A percentile compares a stretch with the other conserved stretches of the same genome.
Conservation (phyloP, 495 filamentous ascomycete species). For the Cudoniella acicularis region DNA sequence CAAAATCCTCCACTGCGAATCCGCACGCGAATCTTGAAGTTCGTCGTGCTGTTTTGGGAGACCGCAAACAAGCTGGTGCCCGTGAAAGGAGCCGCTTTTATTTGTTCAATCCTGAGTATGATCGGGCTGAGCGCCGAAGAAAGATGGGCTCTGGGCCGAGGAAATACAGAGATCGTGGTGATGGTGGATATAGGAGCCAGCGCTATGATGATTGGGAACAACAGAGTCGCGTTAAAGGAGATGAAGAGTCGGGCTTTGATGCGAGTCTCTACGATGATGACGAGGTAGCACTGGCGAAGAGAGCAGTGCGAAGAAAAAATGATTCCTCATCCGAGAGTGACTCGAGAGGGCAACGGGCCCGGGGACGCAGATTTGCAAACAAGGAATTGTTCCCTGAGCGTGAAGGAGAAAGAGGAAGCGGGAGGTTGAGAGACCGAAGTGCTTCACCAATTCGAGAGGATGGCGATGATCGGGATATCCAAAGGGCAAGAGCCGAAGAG, state of each 20-base stretch:
- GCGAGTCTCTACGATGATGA: slow-evolving; percentile 79
- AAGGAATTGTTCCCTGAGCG: slow-evolving; percentile 27
- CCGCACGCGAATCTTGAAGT: slow-evolving; percentile 69
- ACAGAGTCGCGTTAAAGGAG: slow-evolving; percentile 37
- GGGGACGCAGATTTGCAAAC: slow-evolving; percentile 17
- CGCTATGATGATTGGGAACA: slow-evolving; percentile 56
- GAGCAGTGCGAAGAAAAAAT: slow-evolving; percentile 18
- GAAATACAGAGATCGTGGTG: slow-evolving; percentile 50
- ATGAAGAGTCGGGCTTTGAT: slow-evolving; percentile 51
- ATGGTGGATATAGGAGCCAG: slow-evolving; percentile 56
- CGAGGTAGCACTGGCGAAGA: slow-evolving; percentile 33
- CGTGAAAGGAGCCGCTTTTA: slow-evolving; percentile 84
- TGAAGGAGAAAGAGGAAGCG: slow-evolving; percentile 22
- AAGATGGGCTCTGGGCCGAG: slow-evolving; percentile 36
- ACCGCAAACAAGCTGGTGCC: slow-evolving; percentile 75
- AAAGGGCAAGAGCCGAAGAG: background rate
- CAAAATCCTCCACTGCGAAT: slow-evolving; percentile 60
- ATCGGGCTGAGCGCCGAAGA: slow-evolving; percentile 69
- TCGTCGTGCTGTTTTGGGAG: slow-evolving; percentile 66
- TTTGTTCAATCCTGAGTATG: slow-evolving; percentile 81
- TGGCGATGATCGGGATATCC: slow-evolving; percentile 36
- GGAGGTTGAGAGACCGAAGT: slow-evolving; percentile 58
- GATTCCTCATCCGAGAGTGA: slow-evolving; percentile 24
- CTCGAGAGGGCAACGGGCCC: slow-evolving; percentile 19
- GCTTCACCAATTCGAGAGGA: slow-evolving; percentile 68